Conservation (phyloP, 75 land plant genomes). For the Azolla pinnata region DNA sequence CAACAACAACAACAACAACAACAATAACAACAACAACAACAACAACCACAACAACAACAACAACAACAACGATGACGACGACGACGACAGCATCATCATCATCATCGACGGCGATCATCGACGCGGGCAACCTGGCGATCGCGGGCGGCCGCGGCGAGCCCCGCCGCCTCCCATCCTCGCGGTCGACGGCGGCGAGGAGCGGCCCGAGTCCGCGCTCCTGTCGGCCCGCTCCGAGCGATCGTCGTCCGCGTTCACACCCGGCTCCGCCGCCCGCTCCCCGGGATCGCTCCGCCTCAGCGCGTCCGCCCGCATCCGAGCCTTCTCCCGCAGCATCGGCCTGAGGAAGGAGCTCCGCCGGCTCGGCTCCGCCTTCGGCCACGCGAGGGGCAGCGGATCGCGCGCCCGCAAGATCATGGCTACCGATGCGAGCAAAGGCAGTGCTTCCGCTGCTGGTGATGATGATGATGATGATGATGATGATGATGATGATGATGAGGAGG, state of each 20-base stretch:
- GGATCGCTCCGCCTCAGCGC: background rate
- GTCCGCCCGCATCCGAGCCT: constrained; percentile 4
- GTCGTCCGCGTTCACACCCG: background rate
- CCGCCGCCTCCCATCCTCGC: no score
- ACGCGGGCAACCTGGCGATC: no score
- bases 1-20: no score
- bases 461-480: background rate
- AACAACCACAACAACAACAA: no score
- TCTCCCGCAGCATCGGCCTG: constrained; percentile 5
- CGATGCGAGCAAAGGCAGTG: background rate
- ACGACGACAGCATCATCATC: no score
- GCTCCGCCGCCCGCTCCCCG: background rate
- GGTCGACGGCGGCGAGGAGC: background rate
- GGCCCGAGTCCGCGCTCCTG: background rate
- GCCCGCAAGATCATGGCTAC: background rate
- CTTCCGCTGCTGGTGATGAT: background rate
- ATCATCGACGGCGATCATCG: no score
- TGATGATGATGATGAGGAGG: background rate
- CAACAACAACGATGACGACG: no score
- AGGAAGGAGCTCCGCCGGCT: background rate
- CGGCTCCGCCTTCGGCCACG: no score
- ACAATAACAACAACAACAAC: no score
- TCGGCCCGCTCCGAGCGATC: background rate
- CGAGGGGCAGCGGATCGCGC: no score
- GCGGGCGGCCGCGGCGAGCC: no score